phyloP scores from a whole-genome alignment of 208 protist genomes.

The Trypanosoma lewisi region DNA sequence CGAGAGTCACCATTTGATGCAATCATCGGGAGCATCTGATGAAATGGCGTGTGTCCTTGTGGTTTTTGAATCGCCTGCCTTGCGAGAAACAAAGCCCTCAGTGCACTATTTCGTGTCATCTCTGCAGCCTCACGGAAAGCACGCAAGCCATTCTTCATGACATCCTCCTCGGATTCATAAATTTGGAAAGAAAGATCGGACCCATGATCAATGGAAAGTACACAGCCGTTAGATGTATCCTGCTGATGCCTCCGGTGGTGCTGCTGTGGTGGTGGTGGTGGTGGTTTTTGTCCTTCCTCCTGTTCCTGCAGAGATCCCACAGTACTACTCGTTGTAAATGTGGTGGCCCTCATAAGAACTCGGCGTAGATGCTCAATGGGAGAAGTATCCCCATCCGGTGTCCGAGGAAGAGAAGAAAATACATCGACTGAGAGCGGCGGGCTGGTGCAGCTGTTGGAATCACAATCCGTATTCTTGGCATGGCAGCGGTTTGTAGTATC shows the following conservation, averaged over 20 bases:
- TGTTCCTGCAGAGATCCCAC: too few species aligned
- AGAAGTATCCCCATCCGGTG: neutral
- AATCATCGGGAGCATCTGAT: neutral
- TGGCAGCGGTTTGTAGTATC: neutral
- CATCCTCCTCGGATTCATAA: neutral
- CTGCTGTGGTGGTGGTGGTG: neutral
- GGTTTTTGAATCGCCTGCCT: neutral
- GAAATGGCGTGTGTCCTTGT: neutral
- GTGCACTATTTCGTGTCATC: constrained; percentile 5
- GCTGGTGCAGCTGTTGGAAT: neutral
- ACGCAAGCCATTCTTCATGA: constrained; percentile 12
- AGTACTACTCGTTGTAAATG: constrained; percentile 10
- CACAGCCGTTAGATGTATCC: neutral
- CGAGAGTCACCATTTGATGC: neutral
- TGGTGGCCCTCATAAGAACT: constrained; percentile 24
- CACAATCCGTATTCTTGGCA: neutral
- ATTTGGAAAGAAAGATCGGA: neutral
- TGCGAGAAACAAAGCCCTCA: constrained; percentile 11
- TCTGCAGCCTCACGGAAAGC: constrained; percentile 21
- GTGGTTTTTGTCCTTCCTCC: neutral
- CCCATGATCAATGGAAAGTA: constrained; percentile 18
- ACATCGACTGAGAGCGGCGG: neutral
- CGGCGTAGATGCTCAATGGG: constrained; percentile 1
- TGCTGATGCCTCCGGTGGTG: neutral
- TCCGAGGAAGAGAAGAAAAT: neutral